Evolutionary conservation across 2,329 filamentous ascomycete genomes (phyloP).

Genomic region (Sarocladium kiliense): DNA sequence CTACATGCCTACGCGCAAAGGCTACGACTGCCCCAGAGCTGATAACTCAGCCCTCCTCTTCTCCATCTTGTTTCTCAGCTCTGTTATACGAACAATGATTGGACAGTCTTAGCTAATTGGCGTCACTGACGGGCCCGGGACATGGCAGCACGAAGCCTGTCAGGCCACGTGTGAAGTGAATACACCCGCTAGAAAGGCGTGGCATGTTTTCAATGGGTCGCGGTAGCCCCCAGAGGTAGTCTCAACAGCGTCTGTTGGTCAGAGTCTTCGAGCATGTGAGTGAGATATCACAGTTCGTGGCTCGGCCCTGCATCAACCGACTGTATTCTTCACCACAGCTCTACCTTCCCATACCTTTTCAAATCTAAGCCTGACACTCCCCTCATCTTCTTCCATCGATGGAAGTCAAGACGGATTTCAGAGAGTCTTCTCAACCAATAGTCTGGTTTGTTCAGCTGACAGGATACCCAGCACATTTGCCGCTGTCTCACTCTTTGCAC

Average conservation of each 20-base stretch:
- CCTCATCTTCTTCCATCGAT: too few relatives aligned
- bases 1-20: not conserved
- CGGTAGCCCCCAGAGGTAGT: not conserved
- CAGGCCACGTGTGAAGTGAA: slow-evolving; percentile 3
- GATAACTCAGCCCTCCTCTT: not conserved
- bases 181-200: not conserved
- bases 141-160: not conserved
- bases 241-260: too few relatives aligned
- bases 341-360: too few relatives aligned
- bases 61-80: not conserved
- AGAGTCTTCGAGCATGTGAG: too few relatives aligned
- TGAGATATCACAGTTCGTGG: too few relatives aligned
- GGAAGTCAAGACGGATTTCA: too few relatives aligned
- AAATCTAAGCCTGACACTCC: too few relatives aligned
- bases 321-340: too few relatives aligned
- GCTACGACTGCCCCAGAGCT: not conserved
- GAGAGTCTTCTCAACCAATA: not conserved
- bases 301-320: too few relatives aligned
- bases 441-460: not conserved
- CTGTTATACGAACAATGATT: not conserved
- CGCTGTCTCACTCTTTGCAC: slow-evolving; percentile 40
- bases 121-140: not conserved
- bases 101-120: not conserved
- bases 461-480: slow-evolving; percentile 22
- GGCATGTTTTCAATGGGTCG: not conserved